These are phyloP conservation scores for Cadophora sp. DNA, from an alignment of 2,329 filamentous ascomycete species.

Conservation along the genomic window DNA sequence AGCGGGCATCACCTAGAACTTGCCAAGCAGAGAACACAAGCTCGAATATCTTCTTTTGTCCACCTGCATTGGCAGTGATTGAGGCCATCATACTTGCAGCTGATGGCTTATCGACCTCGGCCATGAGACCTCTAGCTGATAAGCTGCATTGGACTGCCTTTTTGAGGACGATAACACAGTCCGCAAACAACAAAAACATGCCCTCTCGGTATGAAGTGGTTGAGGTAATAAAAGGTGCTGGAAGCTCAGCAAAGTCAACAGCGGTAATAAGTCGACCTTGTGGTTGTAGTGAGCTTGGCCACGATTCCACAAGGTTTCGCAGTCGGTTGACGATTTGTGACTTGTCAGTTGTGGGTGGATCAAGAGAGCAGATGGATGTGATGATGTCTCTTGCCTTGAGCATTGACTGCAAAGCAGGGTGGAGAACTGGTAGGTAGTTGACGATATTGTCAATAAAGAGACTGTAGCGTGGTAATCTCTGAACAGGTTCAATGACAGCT, in stretches of 20 bases:
- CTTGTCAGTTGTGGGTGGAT: constrained; percentile 74
- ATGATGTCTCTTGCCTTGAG: constrained; percentile 92
- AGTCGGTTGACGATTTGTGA: constrained; percentile 77
- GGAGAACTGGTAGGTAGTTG: constrained; percentile 81
- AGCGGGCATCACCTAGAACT: constrained; percentile 71
- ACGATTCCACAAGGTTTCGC: constrained; percentile 77
- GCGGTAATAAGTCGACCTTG: constrained; percentile 81
- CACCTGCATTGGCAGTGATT: constrained; percentile 68
- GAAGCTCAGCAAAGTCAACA: constrained; percentile 79
- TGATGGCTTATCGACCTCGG: constrained; percentile 84
- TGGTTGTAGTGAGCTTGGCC: constrained; percentile 75
- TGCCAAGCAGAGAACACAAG: constrained; percentile 79
- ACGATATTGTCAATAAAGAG: constrained; percentile 96
- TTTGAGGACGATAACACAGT: constrained; percentile 78
- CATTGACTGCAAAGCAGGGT: constrained; percentile 83
- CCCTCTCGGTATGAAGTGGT: constrained; percentile 57
- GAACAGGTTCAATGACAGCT: constrained; percentile 93
- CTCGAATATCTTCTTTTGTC: constrained; percentile 66
- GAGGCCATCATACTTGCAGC: constrained; percentile 67
- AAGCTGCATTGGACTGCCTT: constrained; percentile 69
- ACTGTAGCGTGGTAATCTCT: constrained; percentile 92
- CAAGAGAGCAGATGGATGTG: constrained; percentile 94
- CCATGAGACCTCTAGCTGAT: constrained; percentile 78
- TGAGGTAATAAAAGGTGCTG: constrained; percentile 66
- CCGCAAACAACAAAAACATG: constrained; percentile 84